A percentile compares a stretch with the other conserved stretches of the same genome.
phyloP scores from a whole-genome alignment of 2,329 filamentous ascomycete genomes.

The Simplicillium sp. region DNA sequence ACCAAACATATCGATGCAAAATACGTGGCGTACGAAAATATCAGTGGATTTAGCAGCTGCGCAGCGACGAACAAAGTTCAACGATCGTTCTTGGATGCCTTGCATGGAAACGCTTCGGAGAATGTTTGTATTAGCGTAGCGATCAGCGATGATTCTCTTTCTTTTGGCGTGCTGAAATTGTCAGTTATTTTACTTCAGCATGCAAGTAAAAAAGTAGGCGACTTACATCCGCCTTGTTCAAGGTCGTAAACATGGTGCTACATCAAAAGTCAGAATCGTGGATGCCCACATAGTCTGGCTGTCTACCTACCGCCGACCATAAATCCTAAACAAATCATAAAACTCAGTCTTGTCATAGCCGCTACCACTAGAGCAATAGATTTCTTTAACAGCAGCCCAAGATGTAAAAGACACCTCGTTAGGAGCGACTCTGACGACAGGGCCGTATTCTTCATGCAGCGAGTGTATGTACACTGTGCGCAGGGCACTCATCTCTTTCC shows the following conservation, averaged over 20 bases:
- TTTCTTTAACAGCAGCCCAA: slow-evolving; percentile 47
- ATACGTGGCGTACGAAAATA: slow-evolving; percentile 42
- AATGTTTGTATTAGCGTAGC: slow-evolving; percentile 61
- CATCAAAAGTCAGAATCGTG: slow-evolving; percentile 1
- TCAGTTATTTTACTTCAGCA: background rate
- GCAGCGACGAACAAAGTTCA: slow-evolving; percentile 45
- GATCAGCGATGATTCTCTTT: slow-evolving; percentile 54
- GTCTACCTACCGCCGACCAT: slow-evolving; percentile 38
- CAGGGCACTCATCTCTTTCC: slow-evolving; percentile 43
- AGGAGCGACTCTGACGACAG: slow-evolving; percentile 46
- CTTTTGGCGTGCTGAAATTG: slow-evolving; percentile 46
- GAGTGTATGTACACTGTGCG: slow-evolving; percentile 45
- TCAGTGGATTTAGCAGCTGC: slow-evolving; percentile 38
- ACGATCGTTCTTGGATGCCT: slow-evolving; percentile 48
- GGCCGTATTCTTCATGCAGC: slow-evolving; percentile 45
- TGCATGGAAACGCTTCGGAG: slow-evolving; percentile 43
- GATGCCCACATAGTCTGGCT: background rate
- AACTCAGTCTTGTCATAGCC: slow-evolving; percentile 58
- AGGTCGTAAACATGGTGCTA: slow-evolving; percentile 51
- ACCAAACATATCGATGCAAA: too few species aligned
- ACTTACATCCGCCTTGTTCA: slow-evolving; percentile 43
- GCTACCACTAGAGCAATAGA: slow-evolving; percentile 52
- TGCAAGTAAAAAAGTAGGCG: too few species aligned
- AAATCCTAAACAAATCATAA: slow-evolving; percentile 51
- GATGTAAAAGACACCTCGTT: slow-evolving; percentile 52